A percentile compares a stretch with the other conserved stretches of the same genome.
Evolutionary conservation across 257 asterid species (phyloP).

Genomic region (Schizonepeta tenuifolia): DNA sequence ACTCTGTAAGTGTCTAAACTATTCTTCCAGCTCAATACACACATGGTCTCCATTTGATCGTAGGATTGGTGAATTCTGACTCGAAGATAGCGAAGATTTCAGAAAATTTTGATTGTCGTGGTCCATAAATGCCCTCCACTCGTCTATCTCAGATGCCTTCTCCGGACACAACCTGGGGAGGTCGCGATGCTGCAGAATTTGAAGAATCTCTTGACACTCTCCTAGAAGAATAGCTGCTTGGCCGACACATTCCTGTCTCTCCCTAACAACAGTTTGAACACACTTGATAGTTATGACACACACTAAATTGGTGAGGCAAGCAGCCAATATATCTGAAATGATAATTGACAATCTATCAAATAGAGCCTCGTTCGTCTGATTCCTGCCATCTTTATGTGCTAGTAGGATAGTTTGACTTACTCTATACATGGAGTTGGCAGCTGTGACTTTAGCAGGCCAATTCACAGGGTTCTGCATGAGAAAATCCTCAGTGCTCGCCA

Average conservation of each 20-base stretch:
- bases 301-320: conserved; percentile 42
- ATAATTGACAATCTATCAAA: conserved; percentile 30
- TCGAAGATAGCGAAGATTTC: not conserved
- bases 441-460: conserved; percentile 40
- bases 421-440: conserved; percentile 46
- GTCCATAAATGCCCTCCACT: conserved; percentile 26
- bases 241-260: conserved; percentile 6
- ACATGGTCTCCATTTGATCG: not conserved
- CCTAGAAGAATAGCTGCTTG: conserved; percentile 20
- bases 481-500: not conserved
- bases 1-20: too few species aligned
- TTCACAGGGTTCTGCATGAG: conserved; percentile 35
- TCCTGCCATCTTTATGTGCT: not conserved
- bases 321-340: conserved; percentile 48
- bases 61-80: not conserved
- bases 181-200: conserved; percentile 12
- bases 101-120: not conserved
- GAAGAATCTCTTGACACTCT: conserved; percentile 12
- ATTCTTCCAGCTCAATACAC: not conserved
- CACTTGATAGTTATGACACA: conserved; percentile 20
- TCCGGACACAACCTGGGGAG: conserved; percentile 21
- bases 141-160: conserved; percentile 26
- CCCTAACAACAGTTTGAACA: not conserved
- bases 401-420: conserved; percentile 35
- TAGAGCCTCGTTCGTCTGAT: conserved; percentile 23